Evolutionary conservation across 75 land plant species (phyloP), one percentile per base, ranked within the genome.

Genomic region (Larix kaempferi): DNA sequence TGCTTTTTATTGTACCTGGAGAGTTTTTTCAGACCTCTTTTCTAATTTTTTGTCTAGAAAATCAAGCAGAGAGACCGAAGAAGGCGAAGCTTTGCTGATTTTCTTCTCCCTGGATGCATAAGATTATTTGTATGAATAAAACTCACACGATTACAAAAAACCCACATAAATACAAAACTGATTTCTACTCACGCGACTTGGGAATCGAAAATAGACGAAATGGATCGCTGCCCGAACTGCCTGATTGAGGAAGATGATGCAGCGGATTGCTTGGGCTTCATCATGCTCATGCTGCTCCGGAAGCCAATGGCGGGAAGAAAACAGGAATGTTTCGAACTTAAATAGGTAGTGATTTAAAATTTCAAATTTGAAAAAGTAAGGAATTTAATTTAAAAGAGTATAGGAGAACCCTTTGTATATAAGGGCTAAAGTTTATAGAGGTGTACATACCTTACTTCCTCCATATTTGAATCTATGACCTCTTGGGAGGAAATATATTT

Each of bases 151-250:
- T 49, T 11, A 49, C 10, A 49, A 8, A 11, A 49, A 11, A 49
- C 11, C 52, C 52, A 10, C 52, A 65, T 16, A 25, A 33, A 65
- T 29, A 5, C 35, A 37, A 11, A 33, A 33, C 29, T 16, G 17
- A 16, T 29, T 65, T 16, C 17, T 15, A 65, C 69, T 23, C 69
- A 65, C 69, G 15, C 27, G 27, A 65, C 7, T 65, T 65, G 69
- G 35, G 69, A 5, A 33, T 62, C 3, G 12, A 65, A 65, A 33
- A 29, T 29, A 16, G 69, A 65, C 35, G 6, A 29, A 25, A 65
- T 65, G 27, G 69, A 65, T 65, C 69, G 69, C 39, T 65, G 69
- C 69, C 69, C 69, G 35, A 65, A 65, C 35, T 65, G 69, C 16
- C 69, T 65, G 39, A 65, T 65, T 11, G 69, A 65, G 19, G 69